phyloP scores from a whole-genome alignment of 75 land plant genomes.

The Cupressus sempervirens region DNA sequence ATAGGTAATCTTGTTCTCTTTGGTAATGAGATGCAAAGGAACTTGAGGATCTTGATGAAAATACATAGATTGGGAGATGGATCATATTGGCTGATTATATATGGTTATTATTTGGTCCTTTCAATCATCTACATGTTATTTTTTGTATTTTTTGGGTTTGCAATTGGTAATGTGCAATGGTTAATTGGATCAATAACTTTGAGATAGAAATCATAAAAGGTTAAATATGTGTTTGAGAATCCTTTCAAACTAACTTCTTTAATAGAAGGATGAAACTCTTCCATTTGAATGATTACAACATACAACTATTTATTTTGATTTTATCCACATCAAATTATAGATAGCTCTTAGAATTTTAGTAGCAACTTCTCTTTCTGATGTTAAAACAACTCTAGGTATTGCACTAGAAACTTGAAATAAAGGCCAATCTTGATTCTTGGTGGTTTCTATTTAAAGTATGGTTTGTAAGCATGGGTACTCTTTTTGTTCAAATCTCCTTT shows the following conservation, averaged over 20 bases:
- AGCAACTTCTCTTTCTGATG: conserved; percentile 60
- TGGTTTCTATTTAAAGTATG: background rate
- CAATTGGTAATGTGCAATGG: conserved; percentile 63
- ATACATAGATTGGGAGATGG: conserved; percentile 98
- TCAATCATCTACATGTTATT: conserved; percentile 68
- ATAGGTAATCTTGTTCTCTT: conserved; percentile 72
- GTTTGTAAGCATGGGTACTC: background rate
- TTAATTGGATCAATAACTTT: background rate
- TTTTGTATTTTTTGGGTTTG: conserved; percentile 77
- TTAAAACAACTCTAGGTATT: conserved; percentile 82
- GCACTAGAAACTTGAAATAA: background rate
- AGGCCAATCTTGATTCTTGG: background rate
- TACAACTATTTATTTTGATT: conserved; percentile 86
- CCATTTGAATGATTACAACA: conserved; percentile 61
- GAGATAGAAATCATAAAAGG: background rate
- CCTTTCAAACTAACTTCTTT: conserved; percentile 10
- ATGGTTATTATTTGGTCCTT: conserved; percentile 69
- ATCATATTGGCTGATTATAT: conserved; percentile 93
- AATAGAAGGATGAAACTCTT: conserved; percentile 78
- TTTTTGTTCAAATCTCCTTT: background rate
- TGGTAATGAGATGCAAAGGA: conserved; percentile 92
- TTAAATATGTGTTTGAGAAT: background rate
- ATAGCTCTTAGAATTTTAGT: conserved; percentile 67
- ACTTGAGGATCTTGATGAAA: conserved; percentile 95
- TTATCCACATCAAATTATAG: conserved; percentile 78